Percentiles rank a stretch among this genome's conserved stretches.
Evolutionary conservation across 78 protist species (phyloP).

Genomic region (Ministeria vibrans): DNA sequence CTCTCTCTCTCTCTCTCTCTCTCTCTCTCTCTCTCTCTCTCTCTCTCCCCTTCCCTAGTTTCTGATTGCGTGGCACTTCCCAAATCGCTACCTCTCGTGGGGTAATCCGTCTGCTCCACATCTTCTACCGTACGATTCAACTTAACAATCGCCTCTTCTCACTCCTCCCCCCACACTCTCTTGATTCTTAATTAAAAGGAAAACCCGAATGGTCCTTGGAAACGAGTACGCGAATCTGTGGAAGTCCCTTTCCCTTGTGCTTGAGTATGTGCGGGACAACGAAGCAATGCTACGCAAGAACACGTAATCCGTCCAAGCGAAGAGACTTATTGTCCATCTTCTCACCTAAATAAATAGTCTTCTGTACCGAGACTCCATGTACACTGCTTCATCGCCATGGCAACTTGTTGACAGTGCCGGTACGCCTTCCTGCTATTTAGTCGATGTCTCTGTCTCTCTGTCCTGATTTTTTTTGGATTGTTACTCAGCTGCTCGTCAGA

Average conservation of each 20-base stretch:
- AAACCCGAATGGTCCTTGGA: not conserved
- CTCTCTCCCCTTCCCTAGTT: too few species aligned
- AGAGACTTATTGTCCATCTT: too few species aligned
- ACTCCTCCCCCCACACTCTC: not conserved
- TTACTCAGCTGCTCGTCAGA: not conserved
- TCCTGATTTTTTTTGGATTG: too few species aligned
- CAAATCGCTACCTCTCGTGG: conserved; percentile 1
- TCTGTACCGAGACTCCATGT: too few species aligned
- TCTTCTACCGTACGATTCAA: not conserved
- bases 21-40: too few species aligned
- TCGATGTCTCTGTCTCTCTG: not conserved
- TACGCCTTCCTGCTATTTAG: not conserved
- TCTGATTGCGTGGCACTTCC: conserved; percentile 6
- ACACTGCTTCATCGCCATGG: too few species aligned
- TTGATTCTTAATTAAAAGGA: not conserved
- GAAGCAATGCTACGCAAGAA: not conserved
- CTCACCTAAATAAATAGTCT: too few species aligned
- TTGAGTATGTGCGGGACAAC: not conserved
- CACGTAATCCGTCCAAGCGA: too few species aligned
- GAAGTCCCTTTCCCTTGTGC: not conserved
- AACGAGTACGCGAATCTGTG: not conserved
- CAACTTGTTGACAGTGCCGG: not conserved
- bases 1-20: too few species aligned
- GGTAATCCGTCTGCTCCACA: not conserved
- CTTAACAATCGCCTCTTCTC: not conserved